Percentiles rank a stretch among this genome's conserved stretches.
phyloP scores from a whole-genome alignment of 768 basidiomycete genomes.

The Podaxis sp. region DNA sequence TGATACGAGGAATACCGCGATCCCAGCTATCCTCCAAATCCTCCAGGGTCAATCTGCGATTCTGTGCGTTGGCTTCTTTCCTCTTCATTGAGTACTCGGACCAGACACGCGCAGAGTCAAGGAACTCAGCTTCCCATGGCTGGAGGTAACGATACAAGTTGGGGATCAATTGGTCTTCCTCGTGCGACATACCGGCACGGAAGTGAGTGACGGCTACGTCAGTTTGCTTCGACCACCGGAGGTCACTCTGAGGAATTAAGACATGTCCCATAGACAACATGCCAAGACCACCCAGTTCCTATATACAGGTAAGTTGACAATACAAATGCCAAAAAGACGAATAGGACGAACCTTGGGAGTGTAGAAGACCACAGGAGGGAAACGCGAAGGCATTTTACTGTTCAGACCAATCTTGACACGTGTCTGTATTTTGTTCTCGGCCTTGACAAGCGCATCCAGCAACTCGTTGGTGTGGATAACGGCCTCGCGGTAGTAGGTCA shows the following conservation, averaged over 20 bases:
- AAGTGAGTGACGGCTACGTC: constrained; percentile 85
- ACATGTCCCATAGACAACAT: constrained; percentile 99
- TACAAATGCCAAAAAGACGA: neutral
- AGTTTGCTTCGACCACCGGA: constrained; percentile 98
- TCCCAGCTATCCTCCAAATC: constrained; percentile 99
- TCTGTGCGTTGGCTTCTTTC: constrained; percentile 99
- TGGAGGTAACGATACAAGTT: constrained; percentile 96
- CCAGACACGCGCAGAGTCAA: constrained; percentile 99
- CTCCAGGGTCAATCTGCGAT: constrained; percentile 93
- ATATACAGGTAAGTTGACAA: constrained; percentile 9
- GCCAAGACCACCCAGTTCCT: constrained; percentile 96
- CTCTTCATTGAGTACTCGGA: constrained; percentile 99
- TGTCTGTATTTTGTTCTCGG: constrained; percentile 99
- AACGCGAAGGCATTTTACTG: constrained; percentile 99
- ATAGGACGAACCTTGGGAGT: constrained; percentile 71
- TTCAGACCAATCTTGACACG: constrained; percentile 99
- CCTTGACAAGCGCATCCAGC: constrained; percentile 94
- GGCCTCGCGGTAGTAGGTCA: constrained; percentile 98
- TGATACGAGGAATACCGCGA: constrained; percentile 97
- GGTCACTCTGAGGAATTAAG: constrained; percentile 95
- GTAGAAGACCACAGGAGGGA: constrained; percentile 96
- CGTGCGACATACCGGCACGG: constrained; percentile 98
- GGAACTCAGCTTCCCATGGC: constrained; percentile 97
- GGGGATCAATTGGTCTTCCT: constrained; percentile 93
- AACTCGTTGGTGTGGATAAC: constrained; percentile 97